Conservation (phyloP, 495 filamentous ascomycete genomes). For the Annulohypoxylon nitens region DNA sequence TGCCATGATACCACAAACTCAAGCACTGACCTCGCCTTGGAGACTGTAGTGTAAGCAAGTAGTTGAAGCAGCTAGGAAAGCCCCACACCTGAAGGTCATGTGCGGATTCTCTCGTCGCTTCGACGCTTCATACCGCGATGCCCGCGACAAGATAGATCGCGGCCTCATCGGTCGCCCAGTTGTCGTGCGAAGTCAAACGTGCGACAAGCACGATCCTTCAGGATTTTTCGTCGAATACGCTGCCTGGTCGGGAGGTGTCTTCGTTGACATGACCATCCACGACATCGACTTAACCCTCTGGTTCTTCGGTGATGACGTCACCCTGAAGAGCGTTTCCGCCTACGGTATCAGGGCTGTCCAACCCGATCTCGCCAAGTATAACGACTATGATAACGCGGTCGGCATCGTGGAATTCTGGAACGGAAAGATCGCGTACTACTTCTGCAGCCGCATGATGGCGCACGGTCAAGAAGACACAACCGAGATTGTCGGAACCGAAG, state of each 20-base stretch:
- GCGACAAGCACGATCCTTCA: not conserved
- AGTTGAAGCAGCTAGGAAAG: not conserved
- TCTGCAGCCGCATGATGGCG: not conserved
- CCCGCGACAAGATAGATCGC: not conserved
- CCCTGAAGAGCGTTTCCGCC: not conserved
- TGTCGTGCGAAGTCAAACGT: not conserved
- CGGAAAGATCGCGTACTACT: not conserved
- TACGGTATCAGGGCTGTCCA: not conserved
- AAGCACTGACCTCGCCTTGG: not conserved
- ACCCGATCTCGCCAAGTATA: not conserved
- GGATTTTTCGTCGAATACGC: not conserved
- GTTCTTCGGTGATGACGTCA: not conserved
- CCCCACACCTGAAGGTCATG: not conserved
- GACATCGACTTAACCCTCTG: not conserved
- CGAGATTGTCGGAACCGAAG: not conserved
- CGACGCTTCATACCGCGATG: not conserved
- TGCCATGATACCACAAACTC: not conserved
- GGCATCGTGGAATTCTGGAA: not conserved
- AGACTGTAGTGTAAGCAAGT: conserved; percentile 1
- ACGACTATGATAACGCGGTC: not conserved
- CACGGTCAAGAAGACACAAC: not conserved
- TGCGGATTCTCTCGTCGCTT: not conserved
- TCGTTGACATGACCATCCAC: not conserved
- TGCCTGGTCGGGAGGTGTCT: not conserved
- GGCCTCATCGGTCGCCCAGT: not conserved